Base-by-base conservation (phyloP, 495 filamentous ascomycete species). In the Penicillium ochrochloron region DNA sequence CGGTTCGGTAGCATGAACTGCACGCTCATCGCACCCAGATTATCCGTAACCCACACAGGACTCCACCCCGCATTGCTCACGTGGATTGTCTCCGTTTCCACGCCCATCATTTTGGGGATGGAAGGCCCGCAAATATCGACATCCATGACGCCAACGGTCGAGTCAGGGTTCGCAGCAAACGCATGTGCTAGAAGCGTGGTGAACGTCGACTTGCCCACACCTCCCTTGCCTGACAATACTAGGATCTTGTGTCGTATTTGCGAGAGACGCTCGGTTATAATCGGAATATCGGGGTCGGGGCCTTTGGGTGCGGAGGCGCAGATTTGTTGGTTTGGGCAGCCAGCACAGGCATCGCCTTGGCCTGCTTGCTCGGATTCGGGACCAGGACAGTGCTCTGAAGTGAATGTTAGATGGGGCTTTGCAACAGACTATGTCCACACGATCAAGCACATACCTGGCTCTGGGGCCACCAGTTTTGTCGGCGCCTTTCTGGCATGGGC, bases 21-120 rank as follows among this genome's bases (percentile, higher is more conserved):
- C 66, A 99, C 90, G 59, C 89, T 93, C 95, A 98, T 99, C 35
- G 94, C 92, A 1, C 88, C 90, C 41, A 99, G 80, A 66, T 97
- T 97, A 60, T 97, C 95, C 51, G 85, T 83, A 3, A 95, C 94
- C 90, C 94, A 97, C 2, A 97, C 94, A 0, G 96, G 96, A 62
- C 87, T 90, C 95, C 93, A 97, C 6, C 96, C 95, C 0, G 84
- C 82, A 21, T 82, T 85, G 74, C 86, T 92, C 27, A 96, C 84
- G 73, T 98, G 96, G 34, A 99, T 96, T 0, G 91, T 94, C 78
- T 97, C 94, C 5, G 85, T 74, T 76, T 97, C 92, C 2, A 97
- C 94, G 21, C 96, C 95, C 86, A 99, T 92, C 96, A 99, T 97
- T 78, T 96, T 96, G 0, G 95, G 95, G 61, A 98, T 97, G 54